A percentile compares a stretch with the other conserved stretches of the same genome.
Conservation (phyloP, 768 basidiomycete genomes). For the Boletus insuetus region DNA sequence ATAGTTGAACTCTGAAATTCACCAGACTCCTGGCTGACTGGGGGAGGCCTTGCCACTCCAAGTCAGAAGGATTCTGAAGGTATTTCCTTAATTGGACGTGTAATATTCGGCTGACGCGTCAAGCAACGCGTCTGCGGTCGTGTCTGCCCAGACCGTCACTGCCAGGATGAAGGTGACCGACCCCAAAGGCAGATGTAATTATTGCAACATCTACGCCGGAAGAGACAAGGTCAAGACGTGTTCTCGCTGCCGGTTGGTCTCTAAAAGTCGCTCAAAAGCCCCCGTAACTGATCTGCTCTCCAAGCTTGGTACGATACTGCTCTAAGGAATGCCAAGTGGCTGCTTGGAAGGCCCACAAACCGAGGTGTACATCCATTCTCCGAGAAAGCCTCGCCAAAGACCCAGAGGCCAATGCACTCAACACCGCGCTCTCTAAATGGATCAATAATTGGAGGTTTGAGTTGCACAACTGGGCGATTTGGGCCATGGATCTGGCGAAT, state of each 20-base stretch:
- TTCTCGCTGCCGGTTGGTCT: constrained; percentile 22
- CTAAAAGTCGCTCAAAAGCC: not conserved
- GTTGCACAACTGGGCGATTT: constrained; percentile 15
- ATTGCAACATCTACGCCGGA: constrained; percentile 21
- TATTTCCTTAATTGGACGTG: no score
- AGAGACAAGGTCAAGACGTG: constrained; percentile 26
- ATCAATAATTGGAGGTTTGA: constrained; percentile 23
- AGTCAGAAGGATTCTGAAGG: constrained; percentile 10
- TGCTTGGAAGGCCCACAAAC: constrained; percentile 31
- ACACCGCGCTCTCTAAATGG: constrained; percentile 26
- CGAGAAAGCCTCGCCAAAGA: constrained; percentile 13
- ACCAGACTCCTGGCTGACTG: no score
- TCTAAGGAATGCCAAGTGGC: constrained; percentile 28
- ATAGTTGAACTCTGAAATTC: no score
- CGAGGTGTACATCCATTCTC: constrained; percentile 10
- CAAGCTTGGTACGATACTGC: constrained; percentile 31
- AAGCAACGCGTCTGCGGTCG: no score
- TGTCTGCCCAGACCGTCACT: no score
- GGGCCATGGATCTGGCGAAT: constrained; percentile 29
- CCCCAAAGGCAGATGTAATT: constrained; percentile 26
- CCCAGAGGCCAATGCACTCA: constrained; percentile 13
- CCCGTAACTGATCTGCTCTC: not conserved
- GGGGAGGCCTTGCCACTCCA: no score
- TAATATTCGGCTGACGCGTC: no score
- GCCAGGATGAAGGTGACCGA: not conserved